These are phyloP conservation scores for Powellomyces hirtus DNA, from an alignment of 192 early-diverging fungal species.

Conservation along the genomic window DNA sequence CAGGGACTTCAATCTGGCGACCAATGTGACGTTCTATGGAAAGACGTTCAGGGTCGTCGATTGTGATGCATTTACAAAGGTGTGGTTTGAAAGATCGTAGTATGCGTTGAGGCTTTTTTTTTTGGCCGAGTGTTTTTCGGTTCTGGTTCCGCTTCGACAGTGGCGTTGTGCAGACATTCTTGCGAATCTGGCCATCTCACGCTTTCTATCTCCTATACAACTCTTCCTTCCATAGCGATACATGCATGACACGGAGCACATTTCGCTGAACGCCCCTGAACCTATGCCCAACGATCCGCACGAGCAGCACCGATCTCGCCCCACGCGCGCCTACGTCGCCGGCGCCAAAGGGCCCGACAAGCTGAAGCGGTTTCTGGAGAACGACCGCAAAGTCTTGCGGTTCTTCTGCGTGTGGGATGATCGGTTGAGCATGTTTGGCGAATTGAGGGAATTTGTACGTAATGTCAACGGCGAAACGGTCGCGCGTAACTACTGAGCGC, in stretches of 20 bases:
- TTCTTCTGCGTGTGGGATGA: conserved; percentile 71
- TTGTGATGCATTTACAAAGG: conserved; percentile 64
- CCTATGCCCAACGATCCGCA: conserved; percentile 55
- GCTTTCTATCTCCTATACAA: background rate
- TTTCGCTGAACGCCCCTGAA: conserved; percentile 49
- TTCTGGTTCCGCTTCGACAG: too few species aligned
- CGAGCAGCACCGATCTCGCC: conserved; percentile 44
- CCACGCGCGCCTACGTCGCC: conserved; percentile 31
- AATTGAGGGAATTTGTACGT: conserved; percentile 61
- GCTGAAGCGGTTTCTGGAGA: conserved; percentile 57
- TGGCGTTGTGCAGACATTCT: too few species aligned
- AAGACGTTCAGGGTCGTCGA: conserved; percentile 58
- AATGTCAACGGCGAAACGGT: background rate
- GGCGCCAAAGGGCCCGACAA: conserved; percentile 42
- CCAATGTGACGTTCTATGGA: conserved; percentile 61
- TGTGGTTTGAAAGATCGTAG: conserved; percentile 22
- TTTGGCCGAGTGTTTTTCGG: too few species aligned
- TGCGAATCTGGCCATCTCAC: too few species aligned
- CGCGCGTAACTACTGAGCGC: too few species aligned
- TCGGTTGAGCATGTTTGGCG: conserved; percentile 56
- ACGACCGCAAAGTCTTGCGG: conserved; percentile 60
- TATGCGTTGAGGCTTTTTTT: too few species aligned
- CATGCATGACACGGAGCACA: conserved; percentile 50
- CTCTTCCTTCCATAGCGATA: conserved; percentile 39
- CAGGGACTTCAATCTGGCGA: conserved; percentile 55